Percentiles rank a stretch among this genome's conserved stretches.
phyloP scores from a whole-genome alignment of 768 basidiomycete genomes.

The Boletus rubescentipes region DNA sequence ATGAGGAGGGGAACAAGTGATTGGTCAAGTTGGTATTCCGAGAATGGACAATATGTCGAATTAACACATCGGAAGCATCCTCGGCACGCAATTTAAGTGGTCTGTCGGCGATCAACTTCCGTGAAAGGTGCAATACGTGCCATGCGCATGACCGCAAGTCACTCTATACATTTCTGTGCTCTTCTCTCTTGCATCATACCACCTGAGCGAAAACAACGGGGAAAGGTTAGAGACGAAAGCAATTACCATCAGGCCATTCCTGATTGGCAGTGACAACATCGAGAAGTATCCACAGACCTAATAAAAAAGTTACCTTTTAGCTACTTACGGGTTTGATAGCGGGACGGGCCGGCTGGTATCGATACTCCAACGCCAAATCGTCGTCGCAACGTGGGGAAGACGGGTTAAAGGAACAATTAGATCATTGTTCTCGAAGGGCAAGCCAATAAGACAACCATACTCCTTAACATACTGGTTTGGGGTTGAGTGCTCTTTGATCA shows the following conservation, averaged over 20 bases:
- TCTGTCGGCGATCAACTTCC: constrained; percentile 29
- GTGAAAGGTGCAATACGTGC: constrained; percentile 18
- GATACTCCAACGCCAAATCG: constrained; percentile 3
- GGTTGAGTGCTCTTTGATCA: constrained; percentile 23
- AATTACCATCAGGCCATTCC: constrained; percentile 14
- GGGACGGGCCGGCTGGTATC: constrained; percentile 7
- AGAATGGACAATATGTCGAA: constrained; percentile 18
- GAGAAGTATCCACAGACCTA: constrained; percentile 8
- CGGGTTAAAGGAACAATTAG: constrained; percentile 14
- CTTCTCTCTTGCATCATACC: constrained; percentile 30
- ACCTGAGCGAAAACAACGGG: constrained; percentile 25
- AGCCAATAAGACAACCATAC: constrained; percentile 20
- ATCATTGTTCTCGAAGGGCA: constrained; percentile 10
- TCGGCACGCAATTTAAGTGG: constrained; percentile 13
- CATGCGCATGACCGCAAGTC: constrained; percentile 12
- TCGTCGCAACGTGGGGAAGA: constrained; percentile 7
- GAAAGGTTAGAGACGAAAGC: constrained; percentile 17
- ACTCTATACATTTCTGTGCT: constrained; percentile 25
- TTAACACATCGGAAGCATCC: constrained; percentile 10
- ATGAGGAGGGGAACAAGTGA: constrained; percentile 7
- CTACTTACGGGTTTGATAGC: constrained; percentile 19
- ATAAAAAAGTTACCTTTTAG: constrained; percentile 18
- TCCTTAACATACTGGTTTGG: constrained; percentile 21
- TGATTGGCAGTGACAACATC: constrained; percentile 4
- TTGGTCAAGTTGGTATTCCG: constrained; percentile 23